phyloP scores from a whole-genome alignment of 352 stramenopile species.

The Phytophthora pistaciae region DNA sequence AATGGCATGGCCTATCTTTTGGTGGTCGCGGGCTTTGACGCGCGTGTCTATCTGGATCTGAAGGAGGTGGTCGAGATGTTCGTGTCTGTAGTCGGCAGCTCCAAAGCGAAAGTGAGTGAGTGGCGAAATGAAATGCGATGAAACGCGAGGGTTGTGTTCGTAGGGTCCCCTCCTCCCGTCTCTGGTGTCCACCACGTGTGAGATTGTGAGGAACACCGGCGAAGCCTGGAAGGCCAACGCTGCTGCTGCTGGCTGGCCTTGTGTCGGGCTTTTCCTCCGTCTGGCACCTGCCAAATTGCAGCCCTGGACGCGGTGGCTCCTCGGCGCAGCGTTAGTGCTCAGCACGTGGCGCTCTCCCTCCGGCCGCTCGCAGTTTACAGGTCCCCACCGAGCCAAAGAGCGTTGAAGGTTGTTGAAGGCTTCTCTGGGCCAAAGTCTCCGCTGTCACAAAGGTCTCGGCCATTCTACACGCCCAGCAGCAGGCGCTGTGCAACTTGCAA shows the following conservation, averaged over 20 bases:
- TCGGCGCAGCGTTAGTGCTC: slow-evolving; percentile 1
- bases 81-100: neutral
- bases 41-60: slow-evolving; percentile 27
- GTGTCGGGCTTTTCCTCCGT: neutral
- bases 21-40: slow-evolving; percentile 8
- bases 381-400: neutral
- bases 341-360: neutral
- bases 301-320: slow-evolving; percentile 2
- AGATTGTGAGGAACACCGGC: slow-evolving; percentile 23
- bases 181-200: neutral
- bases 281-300: neutral
- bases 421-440: neutral
- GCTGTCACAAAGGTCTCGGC: no score
- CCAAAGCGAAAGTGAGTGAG: neutral
- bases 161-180: no score
- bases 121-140: no score
- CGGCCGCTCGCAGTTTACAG: neutral
- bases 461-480: neutral
- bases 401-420: neutral
- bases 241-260: neutral
- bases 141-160: neutral
- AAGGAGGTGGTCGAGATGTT: slow-evolving; percentile 1
- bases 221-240: slow-evolving; percentile 3
- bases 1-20: slow-evolving; percentile 42
- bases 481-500: neutral